These are phyloP conservation scores for Leishmania guyanensis DNA, from an alignment of 208 protist species.

Conservation along the genomic window DNA sequence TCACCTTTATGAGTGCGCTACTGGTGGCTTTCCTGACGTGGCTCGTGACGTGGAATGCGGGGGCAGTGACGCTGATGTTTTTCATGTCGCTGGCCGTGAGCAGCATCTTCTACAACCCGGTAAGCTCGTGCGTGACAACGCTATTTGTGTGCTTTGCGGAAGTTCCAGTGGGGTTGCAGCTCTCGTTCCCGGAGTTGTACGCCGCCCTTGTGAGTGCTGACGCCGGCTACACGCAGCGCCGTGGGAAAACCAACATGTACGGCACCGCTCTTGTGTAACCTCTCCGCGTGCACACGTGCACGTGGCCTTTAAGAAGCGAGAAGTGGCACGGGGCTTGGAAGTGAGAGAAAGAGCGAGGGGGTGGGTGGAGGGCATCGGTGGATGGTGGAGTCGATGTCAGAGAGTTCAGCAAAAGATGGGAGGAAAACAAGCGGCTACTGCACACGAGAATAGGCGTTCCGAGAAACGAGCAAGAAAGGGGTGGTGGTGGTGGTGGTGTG, in stretches of 20 bases:
- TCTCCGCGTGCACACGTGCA: background rate
- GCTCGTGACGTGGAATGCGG: constrained; percentile 26
- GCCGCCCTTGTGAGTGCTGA: constrained; percentile 42
- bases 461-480: background rate
- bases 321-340: background rate
- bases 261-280: constrained; percentile 16
- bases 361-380: background rate
- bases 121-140: constrained; percentile 66
- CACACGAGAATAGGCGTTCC: background rate
- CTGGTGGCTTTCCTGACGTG: constrained; percentile 31
- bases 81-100: constrained; percentile 56
- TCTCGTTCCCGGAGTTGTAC: constrained; percentile 70
- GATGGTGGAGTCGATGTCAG: background rate
- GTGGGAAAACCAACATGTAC: constrained; percentile 9
- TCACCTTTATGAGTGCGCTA: constrained; percentile 36
- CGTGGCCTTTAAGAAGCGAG: background rate
- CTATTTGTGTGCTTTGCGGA: constrained; percentile 91
- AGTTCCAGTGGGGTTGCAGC: constrained; percentile 56
- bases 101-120: constrained; percentile 47
- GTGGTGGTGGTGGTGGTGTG: background rate
- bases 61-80: constrained; percentile 32
- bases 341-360: background rate
- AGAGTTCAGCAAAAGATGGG: background rate
- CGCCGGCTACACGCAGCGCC: constrained; percentile 33
- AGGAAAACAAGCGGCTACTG: background rate